Evolutionary conservation across 192 early-diverging fungal genomes (phyloP).

Genomic region (Funneliformis mosseae): DNA sequence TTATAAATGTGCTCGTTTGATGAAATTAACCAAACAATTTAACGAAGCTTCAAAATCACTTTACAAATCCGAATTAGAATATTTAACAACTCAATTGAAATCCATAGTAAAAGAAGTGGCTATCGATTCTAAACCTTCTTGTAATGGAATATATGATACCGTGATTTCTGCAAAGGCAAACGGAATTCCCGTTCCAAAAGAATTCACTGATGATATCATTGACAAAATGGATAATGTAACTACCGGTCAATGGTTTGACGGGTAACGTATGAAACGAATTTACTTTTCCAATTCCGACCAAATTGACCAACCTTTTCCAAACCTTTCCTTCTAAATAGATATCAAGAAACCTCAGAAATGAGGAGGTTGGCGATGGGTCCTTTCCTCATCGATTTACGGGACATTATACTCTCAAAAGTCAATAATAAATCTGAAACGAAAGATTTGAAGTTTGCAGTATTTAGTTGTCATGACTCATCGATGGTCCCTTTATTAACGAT

Average conservation of each 20-base stretch:
- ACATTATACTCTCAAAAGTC: constrained; percentile 38
- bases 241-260: constrained; percentile 44
- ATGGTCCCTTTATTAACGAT: constrained; percentile 41
- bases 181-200: constrained; percentile 37
- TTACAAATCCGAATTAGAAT: constrained; percentile 32
- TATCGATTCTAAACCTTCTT: constrained; percentile 42
- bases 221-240: constrained; percentile 36
- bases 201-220: constrained; percentile 35
- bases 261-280: not conserved
- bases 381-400: constrained; percentile 41
- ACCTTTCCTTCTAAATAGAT: not conserved
- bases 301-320: not conserved
- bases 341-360: constrained; percentile 34
- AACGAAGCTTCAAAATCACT: not conserved
- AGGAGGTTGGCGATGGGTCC: constrained; percentile 41
- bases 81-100: constrained; percentile 32
- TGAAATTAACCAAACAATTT: not conserved
- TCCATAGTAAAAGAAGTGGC: constrained; percentile 39
- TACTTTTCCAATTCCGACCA: not conserved
- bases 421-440: constrained; percentile 31
- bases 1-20: not conserved
- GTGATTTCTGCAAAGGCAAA: constrained; percentile 40
- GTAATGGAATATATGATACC: constrained; percentile 44
- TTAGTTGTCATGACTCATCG: constrained; percentile 49
- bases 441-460: constrained; percentile 41